Percentiles rank a stretch among this genome's conserved stretches.
phyloP scores from a whole-genome alignment of 2,329 filamentous ascomycete species.

The Claviceps sp. region DNA sequence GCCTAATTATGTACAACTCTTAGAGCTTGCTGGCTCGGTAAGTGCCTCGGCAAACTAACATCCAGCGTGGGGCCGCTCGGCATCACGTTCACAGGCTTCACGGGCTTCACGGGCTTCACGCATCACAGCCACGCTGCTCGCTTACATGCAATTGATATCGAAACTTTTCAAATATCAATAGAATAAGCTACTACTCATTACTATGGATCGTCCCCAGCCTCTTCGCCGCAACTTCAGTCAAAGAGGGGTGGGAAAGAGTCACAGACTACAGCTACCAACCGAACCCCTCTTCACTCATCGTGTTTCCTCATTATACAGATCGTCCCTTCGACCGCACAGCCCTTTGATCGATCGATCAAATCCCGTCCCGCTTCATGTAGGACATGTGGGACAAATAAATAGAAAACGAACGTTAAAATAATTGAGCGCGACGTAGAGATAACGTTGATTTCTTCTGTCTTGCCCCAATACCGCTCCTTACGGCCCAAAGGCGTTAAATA shows the following conservation, averaged over 20 bases:
- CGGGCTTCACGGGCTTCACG: not conserved
- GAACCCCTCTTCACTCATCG: not conserved
- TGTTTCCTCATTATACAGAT: conserved; percentile 1
- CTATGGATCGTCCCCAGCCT: not conserved
- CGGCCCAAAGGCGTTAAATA: too few species aligned
- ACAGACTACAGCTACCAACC: not conserved
- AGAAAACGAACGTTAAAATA: not conserved
- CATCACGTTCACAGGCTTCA: too few species aligned
- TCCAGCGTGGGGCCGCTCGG: too few species aligned
- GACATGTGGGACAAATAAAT: not conserved
- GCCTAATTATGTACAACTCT: too few species aligned
- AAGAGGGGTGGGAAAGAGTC: not conserved
- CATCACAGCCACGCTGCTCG: not conserved
- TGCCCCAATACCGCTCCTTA: too few species aligned
- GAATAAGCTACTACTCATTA: not conserved
- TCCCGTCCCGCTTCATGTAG: conserved; percentile 1
- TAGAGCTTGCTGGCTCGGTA: not conserved
- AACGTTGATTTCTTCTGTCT: too few species aligned
- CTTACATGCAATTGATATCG: not conserved
- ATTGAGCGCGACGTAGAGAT: not conserved
- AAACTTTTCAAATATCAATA: not conserved
- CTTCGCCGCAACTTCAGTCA: not conserved
- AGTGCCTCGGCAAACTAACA: not conserved
- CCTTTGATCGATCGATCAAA: not conserved
- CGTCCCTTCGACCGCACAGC: not conserved